phyloP scores from a whole-genome alignment of 192 early-diverging fungal genomes.

The Coemansia umbellata region DNA sequence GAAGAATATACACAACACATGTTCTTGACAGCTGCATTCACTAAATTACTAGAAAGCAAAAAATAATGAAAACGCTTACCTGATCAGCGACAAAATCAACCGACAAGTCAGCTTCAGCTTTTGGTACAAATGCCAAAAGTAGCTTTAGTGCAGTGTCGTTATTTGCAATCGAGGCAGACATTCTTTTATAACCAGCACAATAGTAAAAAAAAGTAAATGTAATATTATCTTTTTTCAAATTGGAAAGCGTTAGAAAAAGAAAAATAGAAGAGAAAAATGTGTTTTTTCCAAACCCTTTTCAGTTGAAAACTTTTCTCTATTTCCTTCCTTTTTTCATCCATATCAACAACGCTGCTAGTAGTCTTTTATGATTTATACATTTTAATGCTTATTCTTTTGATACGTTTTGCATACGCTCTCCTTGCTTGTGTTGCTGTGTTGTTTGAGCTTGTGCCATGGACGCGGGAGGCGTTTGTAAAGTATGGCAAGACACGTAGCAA shows the following conservation, averaged over 20 bases:
- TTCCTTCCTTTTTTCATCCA: not conserved
- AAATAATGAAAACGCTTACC: not conserved
- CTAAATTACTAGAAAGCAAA: too few relatives aligned
- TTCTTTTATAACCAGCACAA: too few relatives aligned
- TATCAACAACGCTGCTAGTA: not conserved
- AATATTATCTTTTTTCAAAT: too few relatives aligned
- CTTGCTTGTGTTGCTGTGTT: slow-evolving; percentile 19
- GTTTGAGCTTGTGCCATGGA: slow-evolving; percentile 38
- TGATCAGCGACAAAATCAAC: slow-evolving; percentile 37
- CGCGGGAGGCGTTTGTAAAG: slow-evolving; percentile 42
- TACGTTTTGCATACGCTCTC: slow-evolving; percentile 12
- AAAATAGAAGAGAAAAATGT: not conserved
- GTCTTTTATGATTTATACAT: not conserved
- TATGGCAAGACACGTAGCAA: slow-evolving; percentile 30
- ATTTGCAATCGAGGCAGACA: slow-evolving; percentile 38
- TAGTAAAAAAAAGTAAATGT: not conserved
- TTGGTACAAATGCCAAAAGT: slow-evolving; percentile 33
- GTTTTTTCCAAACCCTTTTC: not conserved
- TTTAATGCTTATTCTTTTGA: not conserved
- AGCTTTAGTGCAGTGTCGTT: slow-evolving; percentile 43
- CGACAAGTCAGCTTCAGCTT: slow-evolving; percentile 23
- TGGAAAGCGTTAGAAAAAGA: not conserved
- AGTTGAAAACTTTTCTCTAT: not conserved
- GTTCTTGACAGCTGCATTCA: too few relatives aligned
- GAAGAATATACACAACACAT: too few relatives aligned